Evolutionary conservation across 1,284 basidiomycete species (phyloP), one percentile per base, ranked within the genome.

Genomic region (Tetrapyrgos nigripes): DNA sequence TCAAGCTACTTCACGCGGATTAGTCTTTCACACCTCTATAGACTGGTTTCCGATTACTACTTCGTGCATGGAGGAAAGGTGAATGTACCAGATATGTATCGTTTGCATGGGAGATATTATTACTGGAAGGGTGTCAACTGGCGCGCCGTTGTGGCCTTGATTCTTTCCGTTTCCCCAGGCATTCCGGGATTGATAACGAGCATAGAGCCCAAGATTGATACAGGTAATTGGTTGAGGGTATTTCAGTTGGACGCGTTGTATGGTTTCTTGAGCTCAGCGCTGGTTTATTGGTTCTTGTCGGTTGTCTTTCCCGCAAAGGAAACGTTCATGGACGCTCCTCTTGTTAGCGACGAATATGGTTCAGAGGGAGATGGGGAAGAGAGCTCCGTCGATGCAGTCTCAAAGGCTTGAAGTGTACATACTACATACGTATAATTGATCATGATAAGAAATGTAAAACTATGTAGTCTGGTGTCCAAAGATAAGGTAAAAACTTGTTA

Each of bases 201-300:
- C 59, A 88, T 93, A 71, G 87, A 87, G 64, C 68, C 83, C 1
- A 28, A 5, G 4, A 50, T 50, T n/a, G 76, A 74, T 1, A 81
- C 88, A 17, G 87, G 85, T 23, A 76, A 82, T 24, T 80, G 77
- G 2, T 67, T 69, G 3, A 80, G 78, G 62, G 67, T 91, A 10
- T 91, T 86, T 66, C 82, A 88, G 64, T 79, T 91, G 62, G 85
- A 86, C 5, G 92, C 87, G 84, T 62, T 90, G 8, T 89, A 85
- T 58, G 88, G 89, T 23, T 78, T 73, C 61, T 70, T 63, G 57
- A 66, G 69, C 6, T 71, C 71, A 4, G 57, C 65, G 17, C 51
- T 60, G 9, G 74, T 87, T n/a, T 87, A 86, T 68, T 83, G 80
- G 60, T 50, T 69, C 21, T 71, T 87, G 4, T 89, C 87, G 1